phyloP scores from a whole-genome alignment of 768 basidiomycete genomes.

The Lentinula lateritia region DNA sequence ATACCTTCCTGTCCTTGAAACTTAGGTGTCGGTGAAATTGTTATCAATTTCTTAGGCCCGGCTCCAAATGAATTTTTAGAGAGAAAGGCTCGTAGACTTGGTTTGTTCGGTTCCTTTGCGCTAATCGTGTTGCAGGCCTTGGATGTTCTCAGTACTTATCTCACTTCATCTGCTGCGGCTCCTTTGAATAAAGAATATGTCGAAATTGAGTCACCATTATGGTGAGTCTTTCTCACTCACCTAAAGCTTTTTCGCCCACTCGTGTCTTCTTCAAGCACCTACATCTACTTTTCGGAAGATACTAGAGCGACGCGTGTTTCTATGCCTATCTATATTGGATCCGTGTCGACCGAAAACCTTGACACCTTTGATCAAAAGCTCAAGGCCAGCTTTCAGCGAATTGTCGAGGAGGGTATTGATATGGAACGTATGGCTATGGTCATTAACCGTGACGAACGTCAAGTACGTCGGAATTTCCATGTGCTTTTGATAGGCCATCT shows the following conservation, averaged over 20 bases:
- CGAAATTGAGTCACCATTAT: constrained; percentile 85
- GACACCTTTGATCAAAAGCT: constrained; percentile 68
- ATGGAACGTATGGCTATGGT: constrained; percentile 88
- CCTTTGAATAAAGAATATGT: constrained; percentile 89
- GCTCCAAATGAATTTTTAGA: constrained; percentile 64
- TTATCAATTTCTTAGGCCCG: constrained; percentile 77
- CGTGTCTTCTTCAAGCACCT: constrained; percentile 45
- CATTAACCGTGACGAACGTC: constrained; percentile 82
- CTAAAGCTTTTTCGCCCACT: constrained; percentile 2
- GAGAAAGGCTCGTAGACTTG: constrained; percentile 42
- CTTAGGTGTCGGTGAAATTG: constrained; percentile 72
- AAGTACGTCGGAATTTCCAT: constrained; percentile 37
- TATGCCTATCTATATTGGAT: constrained; percentile 73
- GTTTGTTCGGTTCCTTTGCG: background rate
- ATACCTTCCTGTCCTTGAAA: background rate
- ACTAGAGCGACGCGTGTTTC: constrained; percentile 66
- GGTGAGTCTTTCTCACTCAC: constrained; percentile 38
- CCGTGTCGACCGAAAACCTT: constrained; percentile 78
- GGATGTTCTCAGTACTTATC: constrained; percentile 80
- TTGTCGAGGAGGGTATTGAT: constrained; percentile 74
- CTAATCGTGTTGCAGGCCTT: constrained; percentile 48
- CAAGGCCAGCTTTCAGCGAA: constrained; percentile 59
- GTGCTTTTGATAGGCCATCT: background rate
- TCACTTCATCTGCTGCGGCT: constrained; percentile 79
- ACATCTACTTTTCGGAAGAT: constrained; percentile 81